phyloP scores from a whole-genome alignment of 768 basidiomycete species.

The Boletus pseudo-olivaceus region DNA sequence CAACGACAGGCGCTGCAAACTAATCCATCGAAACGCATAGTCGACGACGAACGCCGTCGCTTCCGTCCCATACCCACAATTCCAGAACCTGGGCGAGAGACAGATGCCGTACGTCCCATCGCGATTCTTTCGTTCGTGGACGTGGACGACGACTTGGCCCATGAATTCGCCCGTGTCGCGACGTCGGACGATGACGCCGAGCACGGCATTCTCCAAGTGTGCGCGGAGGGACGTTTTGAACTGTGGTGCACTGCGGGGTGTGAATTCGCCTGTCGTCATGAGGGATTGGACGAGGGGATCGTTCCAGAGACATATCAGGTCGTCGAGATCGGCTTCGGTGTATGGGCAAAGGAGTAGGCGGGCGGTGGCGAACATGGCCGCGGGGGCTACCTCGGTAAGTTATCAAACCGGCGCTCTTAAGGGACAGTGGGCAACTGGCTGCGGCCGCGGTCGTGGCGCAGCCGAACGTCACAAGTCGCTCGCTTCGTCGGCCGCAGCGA shows the following conservation, averaged over 20 bases:
- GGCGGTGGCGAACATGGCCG: constrained; percentile 29
- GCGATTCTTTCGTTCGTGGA: constrained; percentile 26
- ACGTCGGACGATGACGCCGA: constrained; percentile 28
- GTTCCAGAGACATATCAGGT: constrained; percentile 28
- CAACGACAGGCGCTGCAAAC: constrained; percentile 40
- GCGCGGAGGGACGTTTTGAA: constrained; percentile 18
- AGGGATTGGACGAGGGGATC: constrained; percentile 28
- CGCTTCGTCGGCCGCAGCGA: constrained; percentile 6
- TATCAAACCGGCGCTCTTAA: neutral
- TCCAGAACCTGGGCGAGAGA: constrained; percentile 33
- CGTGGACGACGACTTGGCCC: constrained; percentile 30
- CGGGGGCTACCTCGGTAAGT: neutral
- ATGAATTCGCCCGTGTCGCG: constrained; percentile 31
- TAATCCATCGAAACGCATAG: constrained; percentile 38
- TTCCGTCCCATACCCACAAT: constrained; percentile 41
- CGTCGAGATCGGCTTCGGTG: constrained; percentile 31
- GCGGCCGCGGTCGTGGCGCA: constrained; percentile 19
- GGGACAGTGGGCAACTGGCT: neutral
- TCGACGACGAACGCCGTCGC: constrained; percentile 39
- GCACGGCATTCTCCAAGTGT: constrained; percentile 24
- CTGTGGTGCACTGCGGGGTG: constrained; percentile 9
- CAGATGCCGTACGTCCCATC: constrained; percentile 34
- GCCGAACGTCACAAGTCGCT: neutral
- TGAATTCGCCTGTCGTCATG: constrained; percentile 12
- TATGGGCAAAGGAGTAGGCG: constrained; percentile 34